Percentiles rank a stretch among this genome's conserved stretches.
Evolutionary conservation across 2,329 filamentous ascomycete species (phyloP).

Genomic region (Calcarisporium arbuscula): DNA sequence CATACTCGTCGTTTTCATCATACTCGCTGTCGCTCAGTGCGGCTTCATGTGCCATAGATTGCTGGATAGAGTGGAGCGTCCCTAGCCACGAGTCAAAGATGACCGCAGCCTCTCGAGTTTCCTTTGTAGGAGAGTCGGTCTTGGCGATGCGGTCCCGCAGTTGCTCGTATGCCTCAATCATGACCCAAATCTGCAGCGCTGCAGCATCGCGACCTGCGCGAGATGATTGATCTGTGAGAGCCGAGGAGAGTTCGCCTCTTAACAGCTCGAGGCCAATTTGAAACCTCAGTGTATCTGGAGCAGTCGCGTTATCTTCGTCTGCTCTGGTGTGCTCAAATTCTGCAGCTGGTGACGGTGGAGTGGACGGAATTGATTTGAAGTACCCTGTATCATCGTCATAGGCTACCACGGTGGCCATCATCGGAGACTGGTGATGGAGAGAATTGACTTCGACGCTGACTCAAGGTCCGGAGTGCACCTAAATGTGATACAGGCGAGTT

Average conservation of each 20-base stretch:
- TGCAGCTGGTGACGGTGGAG: constrained; percentile 26
- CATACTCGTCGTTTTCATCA: constrained; percentile 16
- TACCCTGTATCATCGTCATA: constrained; percentile 42
- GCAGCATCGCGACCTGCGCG: constrained; percentile 27
- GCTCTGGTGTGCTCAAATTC: constrained; percentile 6
- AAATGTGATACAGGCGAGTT: neutral
- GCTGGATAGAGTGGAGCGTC: constrained; percentile 41
- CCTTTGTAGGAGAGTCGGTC: constrained; percentile 25
- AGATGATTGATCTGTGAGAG: constrained; percentile 22
- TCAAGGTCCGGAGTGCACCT: neutral
- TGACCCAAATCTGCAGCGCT: constrained; percentile 46
- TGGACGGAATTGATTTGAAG: constrained; percentile 38
- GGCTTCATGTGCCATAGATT: constrained; percentile 16
- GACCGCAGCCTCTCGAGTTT: constrained; percentile 19
- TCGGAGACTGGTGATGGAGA: constrained; percentile 32
- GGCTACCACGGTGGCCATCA: constrained; percentile 38
- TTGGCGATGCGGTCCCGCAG: constrained; percentile 39
- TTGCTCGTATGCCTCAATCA: constrained; percentile 54
- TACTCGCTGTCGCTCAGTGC: constrained; percentile 22
- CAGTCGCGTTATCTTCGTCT: constrained; percentile 8
- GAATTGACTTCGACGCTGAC: constrained; percentile 1
- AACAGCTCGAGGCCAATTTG: constrained; percentile 47
- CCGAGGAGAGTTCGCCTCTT: constrained; percentile 41
- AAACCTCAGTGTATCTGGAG: constrained; percentile 33
- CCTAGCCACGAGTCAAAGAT: constrained; percentile 47